These are phyloP conservation scores for Sugiyamaella grinbergsii DNA, from an alignment of 1,139 yeast species.

Conservation along the genomic window DNA sequence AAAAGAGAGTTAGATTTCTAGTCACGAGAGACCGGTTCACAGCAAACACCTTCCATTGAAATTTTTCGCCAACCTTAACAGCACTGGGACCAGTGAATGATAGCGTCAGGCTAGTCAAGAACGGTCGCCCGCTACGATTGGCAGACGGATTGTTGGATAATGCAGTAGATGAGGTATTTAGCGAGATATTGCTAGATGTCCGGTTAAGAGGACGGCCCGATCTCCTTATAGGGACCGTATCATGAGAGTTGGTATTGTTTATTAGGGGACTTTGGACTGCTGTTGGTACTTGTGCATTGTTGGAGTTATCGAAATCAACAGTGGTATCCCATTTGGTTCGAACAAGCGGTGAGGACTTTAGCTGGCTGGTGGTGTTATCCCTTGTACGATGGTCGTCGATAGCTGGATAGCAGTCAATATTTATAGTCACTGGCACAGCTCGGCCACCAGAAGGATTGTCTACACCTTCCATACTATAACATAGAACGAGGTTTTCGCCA, in stretches of 20 bases:
- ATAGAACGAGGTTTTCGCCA: slow-evolving; percentile 42
- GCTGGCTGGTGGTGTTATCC: slow-evolving; percentile 9
- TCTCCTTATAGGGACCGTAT: slow-evolving; percentile 20
- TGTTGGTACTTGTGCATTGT: slow-evolving; percentile 15
- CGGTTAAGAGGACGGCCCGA: slow-evolving; percentile 21
- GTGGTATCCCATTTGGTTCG: slow-evolving; percentile 63
- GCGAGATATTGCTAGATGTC: slow-evolving; percentile 20
- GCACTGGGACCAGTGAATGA: slow-evolving; percentile 66
- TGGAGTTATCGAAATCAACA: slow-evolving; percentile 54
- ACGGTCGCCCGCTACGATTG: slow-evolving; percentile 15
- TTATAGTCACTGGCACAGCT: slow-evolving; percentile 34
- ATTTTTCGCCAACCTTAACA: slow-evolving; percentile 61
- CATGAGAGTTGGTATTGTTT: slow-evolving; percentile 8
- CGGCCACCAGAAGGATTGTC: slow-evolving; percentile 28
- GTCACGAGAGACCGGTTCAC: slow-evolving; percentile 53
- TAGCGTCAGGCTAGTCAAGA: slow-evolving; percentile 52
- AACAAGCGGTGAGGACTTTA: slow-evolving; percentile 40
- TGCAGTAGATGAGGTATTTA: slow-evolving; percentile 4
- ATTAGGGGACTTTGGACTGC: slow-evolving; percentile 17
- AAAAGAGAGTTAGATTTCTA: slow-evolving; percentile 49
- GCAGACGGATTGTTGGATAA: slow-evolving; percentile 5
- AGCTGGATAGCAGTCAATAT: slow-evolving; percentile 32
- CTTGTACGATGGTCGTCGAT: slow-evolving; percentile 31
- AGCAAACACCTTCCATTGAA: slow-evolving; percentile 67
- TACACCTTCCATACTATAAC: slow-evolving; percentile 35